Percentiles rank a stretch among this genome's conserved stretches.
These are phyloP conservation scores for Vigna hirtella DNA, from an alignment of 306 rosid species.

Conservation along the genomic window DNA sequence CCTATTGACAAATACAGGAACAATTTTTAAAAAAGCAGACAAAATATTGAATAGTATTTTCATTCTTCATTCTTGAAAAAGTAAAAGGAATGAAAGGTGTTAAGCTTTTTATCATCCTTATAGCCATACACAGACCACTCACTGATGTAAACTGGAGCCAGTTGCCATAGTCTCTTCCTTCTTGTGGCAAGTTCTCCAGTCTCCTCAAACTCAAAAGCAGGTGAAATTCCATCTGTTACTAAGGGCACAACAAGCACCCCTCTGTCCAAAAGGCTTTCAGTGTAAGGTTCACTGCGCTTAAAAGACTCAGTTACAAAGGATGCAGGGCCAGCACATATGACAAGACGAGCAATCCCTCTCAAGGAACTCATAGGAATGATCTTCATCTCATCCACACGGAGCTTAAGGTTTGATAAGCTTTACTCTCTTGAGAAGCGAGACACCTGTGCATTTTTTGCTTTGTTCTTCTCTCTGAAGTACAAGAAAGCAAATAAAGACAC, in stretches of 20 bases:
- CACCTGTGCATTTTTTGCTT: slow-evolving; percentile 75
- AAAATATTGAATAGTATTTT: slow-evolving; percentile 17
- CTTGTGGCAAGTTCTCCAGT: slow-evolving; percentile 51
- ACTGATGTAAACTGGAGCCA: slow-evolving; percentile 59
- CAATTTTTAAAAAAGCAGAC: neutral
- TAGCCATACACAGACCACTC: slow-evolving; percentile 83
- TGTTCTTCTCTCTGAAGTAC: slow-evolving; percentile 70
- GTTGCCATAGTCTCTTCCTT: slow-evolving; percentile 93
- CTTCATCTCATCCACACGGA: slow-evolving; percentile 72
- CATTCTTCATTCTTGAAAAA: neutral
- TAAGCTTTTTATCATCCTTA: neutral
- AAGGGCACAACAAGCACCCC: slow-evolving; percentile 91
- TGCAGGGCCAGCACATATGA: slow-evolving; percentile 85
- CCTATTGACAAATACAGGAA: slow-evolving; percentile 48
- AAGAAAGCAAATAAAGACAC: slow-evolving; percentile 78
- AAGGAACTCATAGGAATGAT: slow-evolving; percentile 68
- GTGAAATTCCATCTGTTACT: slow-evolving; percentile 69
- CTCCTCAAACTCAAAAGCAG: slow-evolving; percentile 69
- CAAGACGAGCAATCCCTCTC: slow-evolving; percentile 90
- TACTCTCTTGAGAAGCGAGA: slow-evolving; percentile 91
- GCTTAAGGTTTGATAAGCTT: slow-evolving; percentile 79
- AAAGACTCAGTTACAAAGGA: slow-evolving; percentile 72
- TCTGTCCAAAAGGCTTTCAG: slow-evolving; percentile 78
- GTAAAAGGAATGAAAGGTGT: neutral
- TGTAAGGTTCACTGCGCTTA: slow-evolving; percentile 73